phyloP scores from a whole-genome alignment of 78 protist genomes.

The Polysphondylium violaceum region DNA sequence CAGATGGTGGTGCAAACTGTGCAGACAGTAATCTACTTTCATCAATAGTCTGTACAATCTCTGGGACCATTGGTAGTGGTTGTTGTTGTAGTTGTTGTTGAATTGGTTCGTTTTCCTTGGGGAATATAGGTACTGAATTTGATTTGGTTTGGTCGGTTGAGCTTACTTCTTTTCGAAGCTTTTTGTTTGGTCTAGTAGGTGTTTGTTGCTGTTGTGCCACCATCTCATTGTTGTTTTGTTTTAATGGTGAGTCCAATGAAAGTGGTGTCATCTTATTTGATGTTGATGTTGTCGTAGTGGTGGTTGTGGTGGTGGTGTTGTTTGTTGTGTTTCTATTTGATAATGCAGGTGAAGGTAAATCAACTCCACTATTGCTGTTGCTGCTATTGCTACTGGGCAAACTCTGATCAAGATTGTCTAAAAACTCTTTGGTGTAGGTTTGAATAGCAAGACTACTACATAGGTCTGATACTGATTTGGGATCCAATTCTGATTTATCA shows the following conservation, averaged over 20 bases:
- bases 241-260: no score
- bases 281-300: no score
- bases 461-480: background rate
- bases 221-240: no score
- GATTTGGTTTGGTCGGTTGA: background rate
- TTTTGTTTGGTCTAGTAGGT: no score
- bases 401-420: background rate
- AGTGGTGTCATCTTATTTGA: no score
- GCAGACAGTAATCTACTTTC: no score
- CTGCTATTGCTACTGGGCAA: background rate
- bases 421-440: background rate
- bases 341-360: no score
- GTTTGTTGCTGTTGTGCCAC: constrained; percentile 2
- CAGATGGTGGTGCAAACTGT: constrained; percentile 49
- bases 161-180: background rate
- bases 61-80: background rate
- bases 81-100: constrained; percentile 10
- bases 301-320: no score
- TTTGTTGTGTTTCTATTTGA: no score
- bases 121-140: background rate
- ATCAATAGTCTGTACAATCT: background rate
- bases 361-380: no score
- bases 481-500: background rate
- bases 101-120: background rate
- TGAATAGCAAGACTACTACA: background rate